Base-by-base conservation (phyloP, 768 basidiomycete species). In the Tephrocybe sp. region DNA sequence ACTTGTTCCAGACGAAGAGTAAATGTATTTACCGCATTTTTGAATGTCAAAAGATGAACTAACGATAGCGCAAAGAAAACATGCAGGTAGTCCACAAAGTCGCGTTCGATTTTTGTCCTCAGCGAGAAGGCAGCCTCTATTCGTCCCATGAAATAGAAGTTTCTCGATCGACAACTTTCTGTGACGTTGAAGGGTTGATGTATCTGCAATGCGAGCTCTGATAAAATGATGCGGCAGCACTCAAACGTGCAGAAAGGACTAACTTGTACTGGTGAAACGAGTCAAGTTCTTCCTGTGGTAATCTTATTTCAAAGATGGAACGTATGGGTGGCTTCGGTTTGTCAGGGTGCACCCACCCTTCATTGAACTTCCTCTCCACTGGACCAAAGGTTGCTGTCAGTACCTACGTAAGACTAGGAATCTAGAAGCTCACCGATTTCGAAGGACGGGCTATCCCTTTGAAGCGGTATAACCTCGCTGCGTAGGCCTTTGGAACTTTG, bases 111-210 rank as follows among this genome's bases (percentile, higher is more conserved):
- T 66, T 8, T 60, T 62, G 18, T 74, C 75, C 42, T 87, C 85
- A n/a, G 73, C 85, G 7, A 87, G 54, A 3, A 73, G 61, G 56
- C 85, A 87, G 8, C 64, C 68, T 43, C 83, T 74, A 44, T 74
- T 79, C 12, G 83, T 87, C n/a, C 85, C 85, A 62, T 87, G 85
- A 58, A 86, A 87, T 22, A 85, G 72, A 1, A 84, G 65, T 53
- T 75, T 76, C 62, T 86, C 84, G 53, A 80, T 79, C 31, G 72
- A 74, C 15, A 13, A 67, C 60, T 47, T 63, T 60, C 32, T 58
- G 52, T 31, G 56, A 52, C 37, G 58, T 52, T 42, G 49, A 22
- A 53, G 52, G 51, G 47, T 52, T 41, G 60, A 64, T 25, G 65
- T 64, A 1, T 64, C 50, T 27, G 59, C 49, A 22, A 71, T 64